Percentiles rank a stretch among this genome's conserved stretches.
phyloP scores from a whole-genome alignment of 768 basidiomycete species.

The Neoboletus subvelutipes region DNA sequence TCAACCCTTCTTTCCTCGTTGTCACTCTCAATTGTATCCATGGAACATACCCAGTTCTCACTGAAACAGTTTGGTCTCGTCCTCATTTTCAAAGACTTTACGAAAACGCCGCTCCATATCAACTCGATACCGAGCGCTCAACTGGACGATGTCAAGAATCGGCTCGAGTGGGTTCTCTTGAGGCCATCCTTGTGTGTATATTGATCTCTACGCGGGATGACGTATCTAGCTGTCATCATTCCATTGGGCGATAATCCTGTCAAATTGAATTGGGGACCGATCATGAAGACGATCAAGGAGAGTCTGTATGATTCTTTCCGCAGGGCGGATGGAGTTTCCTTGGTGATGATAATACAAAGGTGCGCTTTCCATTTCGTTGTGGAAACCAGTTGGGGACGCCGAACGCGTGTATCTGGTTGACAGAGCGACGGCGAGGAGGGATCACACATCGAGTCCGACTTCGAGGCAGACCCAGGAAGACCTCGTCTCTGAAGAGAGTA shows the following conservation, averaged over 20 bases:
- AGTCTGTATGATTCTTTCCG: conserved; percentile 91
- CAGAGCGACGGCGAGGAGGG: conserved; percentile 60
- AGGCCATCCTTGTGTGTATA: background rate
- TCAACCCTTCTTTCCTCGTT: conserved; percentile 82
- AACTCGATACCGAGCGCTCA: conserved; percentile 90
- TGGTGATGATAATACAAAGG: conserved; percentile 65
- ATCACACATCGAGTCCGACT: conserved; percentile 67
- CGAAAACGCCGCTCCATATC: conserved; percentile 87
- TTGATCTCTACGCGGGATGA: background rate
- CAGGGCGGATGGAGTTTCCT: conserved; percentile 96
- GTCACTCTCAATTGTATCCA: too few species aligned
- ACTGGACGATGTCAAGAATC: conserved; percentile 97
- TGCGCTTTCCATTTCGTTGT: conserved; percentile 32
- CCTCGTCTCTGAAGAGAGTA: conserved; percentile 42
- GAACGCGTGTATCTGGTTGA: conserved; percentile 36
- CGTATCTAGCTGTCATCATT: conserved; percentile 85
- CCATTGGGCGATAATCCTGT: conserved; percentile 93
- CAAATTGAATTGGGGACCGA: conserved; percentile 96
- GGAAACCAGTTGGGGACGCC: conserved; percentile 23
- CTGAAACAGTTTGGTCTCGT: too few species aligned
- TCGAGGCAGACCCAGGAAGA: conserved; percentile 51
- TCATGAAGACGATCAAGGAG: conserved; percentile 99
- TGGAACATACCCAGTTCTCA: too few species aligned
- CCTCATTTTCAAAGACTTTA: conserved; percentile 89
- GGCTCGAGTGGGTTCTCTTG: conserved; percentile 79